These are phyloP conservation scores for Hypoxylon rubiginosum DNA, from an alignment of 2,329 filamentous ascomycete species.

Conservation along the genomic window DNA sequence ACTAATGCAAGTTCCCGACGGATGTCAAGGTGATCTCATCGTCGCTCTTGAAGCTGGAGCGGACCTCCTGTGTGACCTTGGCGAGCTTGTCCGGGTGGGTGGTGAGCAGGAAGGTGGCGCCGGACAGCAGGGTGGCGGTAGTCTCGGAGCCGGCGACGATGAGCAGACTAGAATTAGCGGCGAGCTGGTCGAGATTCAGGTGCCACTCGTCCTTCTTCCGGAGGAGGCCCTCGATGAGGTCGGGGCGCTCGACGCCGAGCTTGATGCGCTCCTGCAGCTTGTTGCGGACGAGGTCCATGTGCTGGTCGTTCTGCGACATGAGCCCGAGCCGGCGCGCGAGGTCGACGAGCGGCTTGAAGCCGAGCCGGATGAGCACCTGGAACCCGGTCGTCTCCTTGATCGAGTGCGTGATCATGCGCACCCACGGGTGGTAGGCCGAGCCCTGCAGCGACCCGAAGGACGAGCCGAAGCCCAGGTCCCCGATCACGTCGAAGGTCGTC, in stretches of 20 bases:
- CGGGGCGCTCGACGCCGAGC: constrained; percentile 48
- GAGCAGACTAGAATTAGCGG: constrained; percentile 48
- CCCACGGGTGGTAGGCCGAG: constrained; percentile 54
- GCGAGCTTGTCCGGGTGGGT: constrained; percentile 52
- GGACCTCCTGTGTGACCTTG: constrained; percentile 57
- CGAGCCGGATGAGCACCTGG: constrained; percentile 37
- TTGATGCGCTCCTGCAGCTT: constrained; percentile 50
- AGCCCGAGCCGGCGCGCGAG: constrained; percentile 16
- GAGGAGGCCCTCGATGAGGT: constrained; percentile 53
- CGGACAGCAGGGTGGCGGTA: constrained; percentile 61
- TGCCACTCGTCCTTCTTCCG: constrained; percentile 47
- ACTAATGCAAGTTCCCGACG: constrained; percentile 54
- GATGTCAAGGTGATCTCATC: constrained; percentile 56
- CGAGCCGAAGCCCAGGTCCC: constrained; percentile 62
- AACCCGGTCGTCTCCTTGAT: constrained; percentile 44
- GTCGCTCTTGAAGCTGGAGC: constrained; percentile 54
- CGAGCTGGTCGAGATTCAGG: constrained; percentile 42
- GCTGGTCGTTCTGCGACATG: constrained; percentile 40
- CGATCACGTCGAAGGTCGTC: constrained; percentile 60
- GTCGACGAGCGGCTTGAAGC: constrained; percentile 36
- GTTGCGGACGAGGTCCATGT: constrained; percentile 39
- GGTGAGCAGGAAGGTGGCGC: constrained; percentile 57
- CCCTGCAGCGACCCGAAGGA: constrained; percentile 56
- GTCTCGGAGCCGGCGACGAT: constrained; percentile 66
- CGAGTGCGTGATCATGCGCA: constrained; percentile 49